Evolutionary conservation across 1,139 yeast species (phyloP), one percentile per base, ranked within the genome.

Genomic region (Torulaspora globosa): DNA sequence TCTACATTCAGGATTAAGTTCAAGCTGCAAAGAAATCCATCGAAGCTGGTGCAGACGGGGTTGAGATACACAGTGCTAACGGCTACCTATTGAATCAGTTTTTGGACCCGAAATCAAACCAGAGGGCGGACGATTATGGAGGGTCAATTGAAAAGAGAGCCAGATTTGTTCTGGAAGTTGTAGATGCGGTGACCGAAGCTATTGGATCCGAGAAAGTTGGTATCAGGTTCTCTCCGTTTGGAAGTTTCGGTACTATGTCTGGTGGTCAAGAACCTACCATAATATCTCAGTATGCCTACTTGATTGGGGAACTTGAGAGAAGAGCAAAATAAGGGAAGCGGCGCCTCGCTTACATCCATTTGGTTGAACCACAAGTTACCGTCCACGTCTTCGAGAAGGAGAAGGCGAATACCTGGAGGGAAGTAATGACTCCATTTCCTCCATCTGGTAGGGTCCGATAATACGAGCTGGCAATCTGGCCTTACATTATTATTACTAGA

Each of bases 41-140:
- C 36, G 60, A 56, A 16, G 83, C 84, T 3, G 88, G 89, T 10
- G 80, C 81, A 50, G 90, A 84, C 60, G 80, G 80, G 54, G 74
- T 84, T 35, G 87, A 84, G 63, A 60, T 84, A 47, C 90, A 83
- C 58, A 70, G 69, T 38, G 90, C 88, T 12, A 80, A 83, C 64
- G 89, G 89, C 10, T 83, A 80, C 64, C 68, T 84, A 44, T 57
- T 81, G 39, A 82, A 82, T 65, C 81, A 78, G 62, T 82, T 83
- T 61, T 60, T 82, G 39, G 73, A 73, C 48, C 70, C 69, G 36
- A 55, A 63, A 30, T 63, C 78, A 35, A 84, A 84, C 67, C 57
- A 71, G 49, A 73, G 89, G 62, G 77, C 82, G 10, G 88, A 82
- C 58, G 71, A 78, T 60, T 82, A 81, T 62, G 88, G 87, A 51